phyloP scores from a whole-genome alignment of 805 yeast genomes.

The Nakazawaea holstii region DNA sequence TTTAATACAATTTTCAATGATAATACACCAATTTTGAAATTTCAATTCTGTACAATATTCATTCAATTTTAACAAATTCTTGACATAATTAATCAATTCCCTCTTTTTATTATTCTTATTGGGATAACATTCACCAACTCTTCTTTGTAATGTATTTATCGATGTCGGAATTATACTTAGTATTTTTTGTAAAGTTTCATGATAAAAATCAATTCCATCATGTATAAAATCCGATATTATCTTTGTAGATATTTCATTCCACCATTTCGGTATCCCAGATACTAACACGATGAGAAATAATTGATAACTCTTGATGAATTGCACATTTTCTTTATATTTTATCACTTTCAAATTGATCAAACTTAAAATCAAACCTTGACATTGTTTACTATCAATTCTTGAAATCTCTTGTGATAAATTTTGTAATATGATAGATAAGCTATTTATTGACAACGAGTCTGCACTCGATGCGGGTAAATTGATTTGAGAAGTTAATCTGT shows the following conservation, averaged over 20 bases:
- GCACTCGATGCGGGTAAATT: conserved; percentile 43
- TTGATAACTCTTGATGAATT: conserved; percentile 50
- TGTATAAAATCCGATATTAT: conserved; percentile 57
- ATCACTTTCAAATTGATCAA: conserved; percentile 67
- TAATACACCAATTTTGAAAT: conserved; percentile 70
- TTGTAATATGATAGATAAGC: conserved; percentile 50
- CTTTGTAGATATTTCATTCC: conserved; percentile 71
- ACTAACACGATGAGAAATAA: conserved; percentile 74
- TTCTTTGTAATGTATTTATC: conserved; percentile 53
- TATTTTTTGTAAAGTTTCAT: conserved; percentile 58
- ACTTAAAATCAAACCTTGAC: conserved; percentile 51
- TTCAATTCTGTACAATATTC: conserved; percentile 75
- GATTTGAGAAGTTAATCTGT: conserved; percentile 55
- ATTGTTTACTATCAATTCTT: conserved; percentile 53
- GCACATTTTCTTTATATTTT: conserved; percentile 26
- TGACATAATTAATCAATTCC: conserved; percentile 56
- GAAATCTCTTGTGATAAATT: conserved; percentile 61
- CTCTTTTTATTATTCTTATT: conserved; percentile 61
- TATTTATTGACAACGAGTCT: conserved; percentile 48
- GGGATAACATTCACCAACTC: conserved; percentile 64
- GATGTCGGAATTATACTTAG: conserved; percentile 79
- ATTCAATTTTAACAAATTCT: conserved; percentile 54
- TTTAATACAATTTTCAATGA: conserved; percentile 75
- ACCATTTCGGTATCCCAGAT: conserved; percentile 85
- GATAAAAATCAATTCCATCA: conserved; percentile 38